Percentiles rank a stretch among this genome's conserved stretches.
These are phyloP conservation scores for Zarea fungicola DNA, from an alignment of 2,329 filamentous ascomycete species.

Conservation along the genomic window DNA sequence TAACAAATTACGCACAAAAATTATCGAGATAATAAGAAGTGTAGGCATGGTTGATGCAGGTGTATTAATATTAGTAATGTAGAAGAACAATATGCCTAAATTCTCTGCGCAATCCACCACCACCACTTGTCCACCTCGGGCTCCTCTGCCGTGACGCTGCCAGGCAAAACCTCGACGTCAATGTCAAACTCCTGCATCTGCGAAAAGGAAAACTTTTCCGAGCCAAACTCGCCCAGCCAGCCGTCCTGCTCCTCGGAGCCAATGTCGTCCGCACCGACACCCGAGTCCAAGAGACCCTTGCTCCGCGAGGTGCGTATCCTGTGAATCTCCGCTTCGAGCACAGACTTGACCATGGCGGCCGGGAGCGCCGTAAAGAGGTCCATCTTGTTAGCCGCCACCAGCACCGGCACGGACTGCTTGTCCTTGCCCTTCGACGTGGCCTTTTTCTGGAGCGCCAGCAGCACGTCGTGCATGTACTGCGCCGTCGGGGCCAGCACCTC, in stretches of 20 bases:
- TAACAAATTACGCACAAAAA: too few relatives aligned
- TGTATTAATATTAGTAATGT: not conserved
- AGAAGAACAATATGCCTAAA: constrained; percentile 40
- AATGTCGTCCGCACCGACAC: constrained; percentile 60
- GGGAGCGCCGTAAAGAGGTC: constrained; percentile 93
- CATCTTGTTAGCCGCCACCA: constrained; percentile 91
- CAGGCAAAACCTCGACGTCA: constrained; percentile 70
- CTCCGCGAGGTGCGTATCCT: constrained; percentile 70
- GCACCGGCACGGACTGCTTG: constrained; percentile 55
- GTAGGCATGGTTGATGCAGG: too few relatives aligned
- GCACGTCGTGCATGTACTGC: constrained; percentile 80
- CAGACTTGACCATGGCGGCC: constrained; percentile 64
- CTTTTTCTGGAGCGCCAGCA: constrained; percentile 76
- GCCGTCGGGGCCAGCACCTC: constrained; percentile 67
- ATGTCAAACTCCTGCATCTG: constrained; percentile 82
- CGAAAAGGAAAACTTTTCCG: constrained; percentile 70
- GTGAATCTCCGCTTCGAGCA: constrained; percentile 75
- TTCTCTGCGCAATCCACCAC: constrained; percentile 76
- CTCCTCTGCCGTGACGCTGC: constrained; percentile 61
- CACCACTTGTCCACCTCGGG: constrained; percentile 81
- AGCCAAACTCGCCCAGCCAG: constrained; percentile 77
- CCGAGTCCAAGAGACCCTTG: constrained; percentile 78
- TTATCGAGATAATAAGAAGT: too few relatives aligned
- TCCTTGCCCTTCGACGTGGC: constrained; percentile 39
- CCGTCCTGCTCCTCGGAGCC: constrained; percentile 68